These are phyloP conservation scores for Symbiodinium natans DNA, from an alignment of 73 alveolate genomes.

Conservation along the genomic window DNA sequence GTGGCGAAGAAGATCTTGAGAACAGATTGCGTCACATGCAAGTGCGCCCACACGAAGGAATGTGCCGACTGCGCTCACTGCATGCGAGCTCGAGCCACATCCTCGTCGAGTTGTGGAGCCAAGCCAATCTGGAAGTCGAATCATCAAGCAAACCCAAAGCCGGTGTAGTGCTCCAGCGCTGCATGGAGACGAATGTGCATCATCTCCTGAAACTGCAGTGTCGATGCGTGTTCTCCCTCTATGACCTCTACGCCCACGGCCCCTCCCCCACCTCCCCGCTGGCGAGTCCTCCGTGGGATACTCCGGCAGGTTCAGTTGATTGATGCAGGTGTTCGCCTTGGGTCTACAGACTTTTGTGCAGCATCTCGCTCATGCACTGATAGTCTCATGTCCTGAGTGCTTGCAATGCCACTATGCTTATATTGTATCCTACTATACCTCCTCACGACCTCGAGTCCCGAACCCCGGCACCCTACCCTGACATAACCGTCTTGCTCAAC, in stretches of 20 bases:
- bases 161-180: constrained; percentile 70
- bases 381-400: neutral
- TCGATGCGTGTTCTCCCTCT: neutral
- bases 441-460: neutral
- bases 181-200: constrained; percentile 13
- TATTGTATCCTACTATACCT: neutral
- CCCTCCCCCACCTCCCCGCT: neutral
- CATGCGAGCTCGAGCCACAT: neutral
- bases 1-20: neutral
- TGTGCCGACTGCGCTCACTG: neutral
- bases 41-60: neutral
- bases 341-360: neutral
- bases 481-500: no score
- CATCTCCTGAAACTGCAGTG: neutral
- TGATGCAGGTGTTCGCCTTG: constrained; percentile 73
- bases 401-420: neutral
- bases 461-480: no score
- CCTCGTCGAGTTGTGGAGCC: no score
- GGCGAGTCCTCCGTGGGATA: constrained; percentile 62
- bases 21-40: neutral
- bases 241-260: no score
- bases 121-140: no score
- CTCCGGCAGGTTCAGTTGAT: constrained; percentile 83
- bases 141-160: constrained; percentile 66
- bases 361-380: neutral